A percentile compares a stretch with the other conserved stretches of the same genome.
phyloP scores from a whole-genome alignment of 1,284 basidiomycete species.

The Salmacisia buchloeana region DNA sequence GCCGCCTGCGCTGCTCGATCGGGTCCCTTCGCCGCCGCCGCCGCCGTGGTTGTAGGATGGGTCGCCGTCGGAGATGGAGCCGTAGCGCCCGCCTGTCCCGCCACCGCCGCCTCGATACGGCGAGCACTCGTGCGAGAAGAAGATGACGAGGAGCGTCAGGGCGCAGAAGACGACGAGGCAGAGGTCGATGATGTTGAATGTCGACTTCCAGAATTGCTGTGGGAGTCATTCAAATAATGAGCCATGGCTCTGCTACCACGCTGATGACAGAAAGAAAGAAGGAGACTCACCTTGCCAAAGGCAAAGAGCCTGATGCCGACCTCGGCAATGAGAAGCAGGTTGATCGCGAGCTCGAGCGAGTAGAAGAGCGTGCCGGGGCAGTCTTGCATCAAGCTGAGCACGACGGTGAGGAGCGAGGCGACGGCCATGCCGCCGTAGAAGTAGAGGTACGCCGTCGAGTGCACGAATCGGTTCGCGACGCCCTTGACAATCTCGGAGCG shows the following conservation, averaged over 20 bases:
- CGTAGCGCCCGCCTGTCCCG: background rate
- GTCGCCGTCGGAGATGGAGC: constrained; percentile 11
- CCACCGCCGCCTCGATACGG: constrained; percentile 24
- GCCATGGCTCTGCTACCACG: background rate
- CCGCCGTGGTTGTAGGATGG: constrained; percentile 11
- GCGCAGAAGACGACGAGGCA: constrained; percentile 41
- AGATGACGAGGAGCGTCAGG: constrained; percentile 43
- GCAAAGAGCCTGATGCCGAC: constrained; percentile 42
- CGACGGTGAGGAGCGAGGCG: constrained; percentile 41
- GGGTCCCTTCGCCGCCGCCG: constrained; percentile 13
- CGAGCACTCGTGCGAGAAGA: constrained; percentile 47
- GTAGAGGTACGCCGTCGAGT: constrained; percentile 45
- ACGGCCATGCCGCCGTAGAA: constrained; percentile 47
- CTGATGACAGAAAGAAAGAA: background rate
- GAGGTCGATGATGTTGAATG: constrained; percentile 47
- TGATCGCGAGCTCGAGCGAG: constrained; percentile 42
- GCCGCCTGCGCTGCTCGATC: too few relatives aligned
- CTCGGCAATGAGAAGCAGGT: constrained; percentile 43
- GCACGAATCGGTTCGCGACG: constrained; percentile 48
- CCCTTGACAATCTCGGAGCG: constrained; percentile 46
- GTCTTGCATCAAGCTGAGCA: constrained; percentile 36
- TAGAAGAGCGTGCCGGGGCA: constrained; percentile 47
- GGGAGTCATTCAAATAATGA: background rate
- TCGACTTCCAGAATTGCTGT: constrained; percentile 47
- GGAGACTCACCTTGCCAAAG: constrained; percentile 35